These are phyloP conservation scores for Saturnispora hagleri DNA, from an alignment of 805 yeast species.

Conservation along the genomic window DNA sequence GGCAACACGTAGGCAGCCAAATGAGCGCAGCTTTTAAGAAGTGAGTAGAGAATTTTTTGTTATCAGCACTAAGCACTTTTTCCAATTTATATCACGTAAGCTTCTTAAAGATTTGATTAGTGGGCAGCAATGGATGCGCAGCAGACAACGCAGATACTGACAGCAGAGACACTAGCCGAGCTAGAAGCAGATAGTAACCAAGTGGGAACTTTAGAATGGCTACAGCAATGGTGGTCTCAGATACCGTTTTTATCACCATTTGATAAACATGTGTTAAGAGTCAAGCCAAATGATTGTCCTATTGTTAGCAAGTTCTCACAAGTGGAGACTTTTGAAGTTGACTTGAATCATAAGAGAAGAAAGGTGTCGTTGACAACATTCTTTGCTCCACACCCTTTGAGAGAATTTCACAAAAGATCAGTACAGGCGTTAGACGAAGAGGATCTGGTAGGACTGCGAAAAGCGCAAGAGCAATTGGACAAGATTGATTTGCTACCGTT, in stretches of 20 bases:
- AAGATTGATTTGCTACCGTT: constrained; percentile 46
- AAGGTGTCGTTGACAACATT: constrained; percentile 33
- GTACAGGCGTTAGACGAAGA: constrained; percentile 10
- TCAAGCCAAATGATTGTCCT: constrained; percentile 49
- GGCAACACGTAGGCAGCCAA: neutral
- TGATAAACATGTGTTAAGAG: constrained; percentile 32
- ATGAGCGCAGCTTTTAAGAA: neutral
- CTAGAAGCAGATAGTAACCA: constrained; percentile 12
- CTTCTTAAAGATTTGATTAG: neutral
- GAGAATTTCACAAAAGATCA: constrained; percentile 27
- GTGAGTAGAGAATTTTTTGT: neutral
- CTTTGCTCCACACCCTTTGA: constrained; percentile 44
- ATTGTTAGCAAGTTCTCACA: constrained; percentile 39
- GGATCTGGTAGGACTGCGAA: constrained; percentile 13
- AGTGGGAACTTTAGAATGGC: neutral
- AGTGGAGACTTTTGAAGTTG: constrained; percentile 32
- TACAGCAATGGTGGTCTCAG: neutral
- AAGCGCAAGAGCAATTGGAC: constrained; percentile 18
- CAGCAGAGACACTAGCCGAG: neutral
- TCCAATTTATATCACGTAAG: neutral
- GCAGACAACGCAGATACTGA: neutral
- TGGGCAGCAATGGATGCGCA: neutral
- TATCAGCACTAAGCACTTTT: neutral
- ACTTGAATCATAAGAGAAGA: constrained; percentile 18
- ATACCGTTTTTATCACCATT: constrained; percentile 19